These are phyloP conservation scores for Pseudovirgaria hyperparasitica DNA, from an alignment of 2,329 filamentous ascomycete species.

Conservation along the genomic window DNA sequence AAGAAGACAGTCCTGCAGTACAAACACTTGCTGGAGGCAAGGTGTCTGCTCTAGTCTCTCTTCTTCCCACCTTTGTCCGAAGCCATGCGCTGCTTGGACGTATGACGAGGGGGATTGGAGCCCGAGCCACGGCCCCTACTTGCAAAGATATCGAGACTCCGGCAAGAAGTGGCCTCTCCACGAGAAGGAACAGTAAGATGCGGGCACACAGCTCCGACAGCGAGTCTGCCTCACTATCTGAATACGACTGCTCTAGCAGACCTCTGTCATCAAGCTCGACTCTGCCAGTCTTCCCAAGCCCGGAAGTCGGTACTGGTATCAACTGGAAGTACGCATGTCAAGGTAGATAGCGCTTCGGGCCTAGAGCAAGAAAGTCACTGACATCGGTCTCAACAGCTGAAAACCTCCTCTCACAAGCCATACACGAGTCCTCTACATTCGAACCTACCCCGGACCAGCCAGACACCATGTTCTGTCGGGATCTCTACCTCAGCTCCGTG, in stretches of 20 bases:
- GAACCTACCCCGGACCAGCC: conserved; percentile 16
- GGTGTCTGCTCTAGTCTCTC: too few relatives aligned
- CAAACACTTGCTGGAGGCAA: too few relatives aligned
- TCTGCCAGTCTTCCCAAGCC: conserved; percentile 11
- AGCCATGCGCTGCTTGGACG: too few relatives aligned
- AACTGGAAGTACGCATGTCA: conserved; percentile 40
- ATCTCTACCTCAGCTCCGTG: conserved; percentile 51
- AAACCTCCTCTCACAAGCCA: conserved; percentile 33
- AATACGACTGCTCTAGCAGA: conserved; percentile 14
- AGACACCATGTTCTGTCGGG: conserved; percentile 39
- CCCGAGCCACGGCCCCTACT: too few relatives aligned
- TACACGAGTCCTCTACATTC: conserved; percentile 29
- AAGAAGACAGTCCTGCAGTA: too few relatives aligned
- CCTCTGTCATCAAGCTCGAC: conserved; percentile 11
- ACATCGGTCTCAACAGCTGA: conserved; percentile 26
- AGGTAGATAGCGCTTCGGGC: too few relatives aligned
- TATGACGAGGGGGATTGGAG: too few relatives aligned
- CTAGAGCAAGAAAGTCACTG: background rate
- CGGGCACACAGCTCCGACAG: conserved; percentile 1
- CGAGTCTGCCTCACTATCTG: conserved; percentile 1
- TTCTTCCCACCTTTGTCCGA: too few relatives aligned
- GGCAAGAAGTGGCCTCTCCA: too few relatives aligned
- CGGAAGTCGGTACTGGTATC: conserved; percentile 27
- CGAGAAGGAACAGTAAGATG: too few relatives aligned
- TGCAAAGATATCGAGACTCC: too few relatives aligned